Evolutionary conservation across 331 rosid genomes (phyloP), one percentile per base, ranked within the genome.

Genomic region (Saraca asoca): DNA sequence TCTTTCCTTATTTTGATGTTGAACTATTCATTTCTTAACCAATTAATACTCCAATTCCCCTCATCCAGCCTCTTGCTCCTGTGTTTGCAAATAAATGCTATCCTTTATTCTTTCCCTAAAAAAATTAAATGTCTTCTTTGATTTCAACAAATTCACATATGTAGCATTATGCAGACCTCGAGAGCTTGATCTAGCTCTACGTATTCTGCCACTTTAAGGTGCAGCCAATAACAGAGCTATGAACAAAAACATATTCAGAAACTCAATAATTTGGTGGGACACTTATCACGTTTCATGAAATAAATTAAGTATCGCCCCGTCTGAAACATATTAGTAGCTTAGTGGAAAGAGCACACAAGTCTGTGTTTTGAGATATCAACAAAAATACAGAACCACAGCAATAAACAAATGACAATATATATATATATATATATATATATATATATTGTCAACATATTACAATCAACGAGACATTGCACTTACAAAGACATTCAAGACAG

Each of bases 401-500:
- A n/a, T n/a, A n/a, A n/a, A n/a, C n/a, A n/a, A n/a, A n/a, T n/a
- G n/a, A n/a, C n/a, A n/a, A n/a, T n/a, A n/a, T n/a, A n/a, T n/a
- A n/a, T n/a, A n/a, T n/a, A 56, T 64, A 20, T 37, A 62, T 37
- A 6, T 12, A 10, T 13, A 58, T 5, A 7, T 41, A 14, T 11
- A 14, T 41, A 59, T 17, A 33, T n/a, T 7, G 7, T 52, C 38
- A 59, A 51, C 44, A 70, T 58, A 24, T 17, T n/a, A n/a, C n/a
- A n/a, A n/a, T n/a, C n/a, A n/a, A n/a, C n/a, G n/a, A n/a, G n/a
- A n/a, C 15, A 37, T 31, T 44, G 18, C 54, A 54, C 51, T 24
- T n/a, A 38, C 48, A 48, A 58, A 29, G 41, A 64, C 71, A 54
- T 44, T 43, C 41, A 14, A 34, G 19, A 42, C 63, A 63, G 58